Evolutionary conservation across 352 stramenopile species (phyloP).

Genomic region (Pythium dissimile): DNA sequence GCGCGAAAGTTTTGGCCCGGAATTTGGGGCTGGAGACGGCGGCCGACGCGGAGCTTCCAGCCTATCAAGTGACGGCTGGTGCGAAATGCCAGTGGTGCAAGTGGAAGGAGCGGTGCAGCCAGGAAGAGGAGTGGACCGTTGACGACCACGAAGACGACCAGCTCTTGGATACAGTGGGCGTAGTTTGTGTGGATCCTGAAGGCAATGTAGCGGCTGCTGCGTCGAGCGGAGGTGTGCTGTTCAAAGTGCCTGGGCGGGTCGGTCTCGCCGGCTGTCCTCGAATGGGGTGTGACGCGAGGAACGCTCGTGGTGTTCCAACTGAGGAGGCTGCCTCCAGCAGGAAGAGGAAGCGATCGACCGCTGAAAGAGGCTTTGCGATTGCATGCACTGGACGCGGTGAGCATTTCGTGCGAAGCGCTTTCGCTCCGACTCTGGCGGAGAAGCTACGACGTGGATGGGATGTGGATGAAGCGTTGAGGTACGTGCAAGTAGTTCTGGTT

Average conservation of each 20-base stretch:
- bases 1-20: constrained; percentile 30
- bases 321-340: not conserved
- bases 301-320: constrained; percentile 7
- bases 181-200: constrained; percentile 48
- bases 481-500: constrained; percentile 4
- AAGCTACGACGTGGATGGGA: constrained; percentile 28
- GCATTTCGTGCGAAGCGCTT: constrained; percentile 53
- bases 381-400: constrained; percentile 64
- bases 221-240: constrained; percentile 65
- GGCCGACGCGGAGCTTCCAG: constrained; percentile 18
- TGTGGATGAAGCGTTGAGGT: constrained; percentile 3
- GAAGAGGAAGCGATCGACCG: not conserved
- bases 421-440: constrained; percentile 31
- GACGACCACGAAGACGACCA: constrained; percentile 7
- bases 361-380: constrained; percentile 42
- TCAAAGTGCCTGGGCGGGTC: constrained; percentile 61
- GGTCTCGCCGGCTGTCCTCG: constrained; percentile 64
- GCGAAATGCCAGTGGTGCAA: constrained; percentile 37
- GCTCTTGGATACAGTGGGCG: constrained; percentile 57
- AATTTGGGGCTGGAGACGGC: constrained; percentile 36
- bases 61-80: constrained; percentile 37
- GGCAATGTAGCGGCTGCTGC: constrained; percentile 55
- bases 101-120: constrained; percentile 28
- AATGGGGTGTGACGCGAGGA: constrained; percentile 50
- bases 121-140: not conserved